Evolutionary conservation across 768 basidiomycete species (phyloP), one percentile per base, ranked within the genome.

Genomic region (Collybia sp.): DNA sequence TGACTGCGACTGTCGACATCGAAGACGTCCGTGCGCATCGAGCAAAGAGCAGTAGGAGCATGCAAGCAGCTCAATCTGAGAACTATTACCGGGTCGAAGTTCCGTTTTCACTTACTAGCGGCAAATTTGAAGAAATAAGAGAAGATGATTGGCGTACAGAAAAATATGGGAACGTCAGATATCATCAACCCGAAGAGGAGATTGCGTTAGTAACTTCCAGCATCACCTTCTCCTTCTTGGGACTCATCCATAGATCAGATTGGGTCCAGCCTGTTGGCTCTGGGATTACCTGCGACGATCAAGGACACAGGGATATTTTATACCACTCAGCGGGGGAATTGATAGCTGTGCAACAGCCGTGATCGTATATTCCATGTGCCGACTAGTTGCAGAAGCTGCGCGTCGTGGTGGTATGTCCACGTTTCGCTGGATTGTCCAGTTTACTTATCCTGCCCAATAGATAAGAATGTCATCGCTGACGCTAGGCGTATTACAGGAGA

Each of bases 241-340:
- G 30, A 40, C 39, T 40, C 44, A 39, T 46, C 39, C 8, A 42
- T 5, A 15, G 10, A 25, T 25, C 51, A 97, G 95, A 2, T 71
- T 98, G 2, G 96, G 96, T 4, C 96, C 96, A 6, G 96, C 95
- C 12, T 98, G 96, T 60, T 99, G 96, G 96, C 73, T 99, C n/a
- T 99, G 96, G 96, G 96, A 99, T 61, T 99, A 98, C 59, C 80
- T 99, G 25, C 79, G 96, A 32, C 82, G 96, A 37, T 98, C 95
- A 5, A 75, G 90, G 8, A 92, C 87, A 0, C 89, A 93, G 53
- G 96, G 96, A 2, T 98, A 94, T 67, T 98, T 98, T 58, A 68
- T 98, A 16, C 95, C 96, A 0, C 74, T 99, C 12, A 93, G 91
- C 46, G 95, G 96, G 8, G 96, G 96, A 12, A 92, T 99, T 46